phyloP scores from a whole-genome alignment of 805 yeast genomes.

The Ogataea naganishii region DNA sequence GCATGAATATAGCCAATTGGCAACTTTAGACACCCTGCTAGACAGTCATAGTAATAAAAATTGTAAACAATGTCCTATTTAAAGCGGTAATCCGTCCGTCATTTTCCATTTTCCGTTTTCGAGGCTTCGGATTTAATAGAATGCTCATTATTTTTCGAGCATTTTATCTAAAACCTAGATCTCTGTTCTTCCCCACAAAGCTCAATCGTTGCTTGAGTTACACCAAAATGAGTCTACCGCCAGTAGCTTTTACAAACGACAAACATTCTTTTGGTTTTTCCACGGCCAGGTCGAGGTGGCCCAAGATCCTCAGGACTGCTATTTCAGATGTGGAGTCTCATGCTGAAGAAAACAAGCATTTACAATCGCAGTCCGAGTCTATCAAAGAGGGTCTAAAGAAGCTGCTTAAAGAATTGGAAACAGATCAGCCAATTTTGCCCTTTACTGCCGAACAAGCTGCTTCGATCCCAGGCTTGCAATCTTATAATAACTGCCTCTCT shows the following conservation, averaged over 20 bases:
- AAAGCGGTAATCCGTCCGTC: too few species aligned
- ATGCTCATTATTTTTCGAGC: too few species aligned
- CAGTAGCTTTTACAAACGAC: slow-evolving; percentile 57
- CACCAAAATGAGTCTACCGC: too few species aligned
- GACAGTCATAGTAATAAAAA: too few species aligned
- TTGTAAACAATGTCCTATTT: too few species aligned
- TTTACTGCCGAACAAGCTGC: slow-evolving; percentile 31
- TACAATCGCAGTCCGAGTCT: slow-evolving; percentile 38
- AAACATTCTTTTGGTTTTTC: slow-evolving; percentile 70
- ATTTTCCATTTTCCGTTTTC: too few species aligned
- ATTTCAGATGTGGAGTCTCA: slow-evolving; percentile 44
- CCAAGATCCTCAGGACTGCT: slow-evolving; percentile 63
- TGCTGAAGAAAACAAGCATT: slow-evolving; percentile 4
- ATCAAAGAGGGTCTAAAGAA: slow-evolving; percentile 33
- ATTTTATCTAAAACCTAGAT: too few species aligned
- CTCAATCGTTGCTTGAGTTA: too few species aligned
- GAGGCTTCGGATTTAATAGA: too few species aligned
- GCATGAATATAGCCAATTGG: too few species aligned
- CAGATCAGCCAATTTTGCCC: slow-evolving; percentile 32
- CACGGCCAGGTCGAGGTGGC: slow-evolving; percentile 83
- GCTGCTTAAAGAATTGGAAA: slow-evolving; percentile 35
- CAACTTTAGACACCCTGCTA: too few species aligned
- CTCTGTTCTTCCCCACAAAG: too few species aligned
- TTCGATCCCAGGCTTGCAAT: slow-evolving; percentile 34
- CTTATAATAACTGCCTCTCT: slow-evolving; percentile 51